Conservation (phyloP, 306 rosid species). For the Malus sylvestris region DNA sequence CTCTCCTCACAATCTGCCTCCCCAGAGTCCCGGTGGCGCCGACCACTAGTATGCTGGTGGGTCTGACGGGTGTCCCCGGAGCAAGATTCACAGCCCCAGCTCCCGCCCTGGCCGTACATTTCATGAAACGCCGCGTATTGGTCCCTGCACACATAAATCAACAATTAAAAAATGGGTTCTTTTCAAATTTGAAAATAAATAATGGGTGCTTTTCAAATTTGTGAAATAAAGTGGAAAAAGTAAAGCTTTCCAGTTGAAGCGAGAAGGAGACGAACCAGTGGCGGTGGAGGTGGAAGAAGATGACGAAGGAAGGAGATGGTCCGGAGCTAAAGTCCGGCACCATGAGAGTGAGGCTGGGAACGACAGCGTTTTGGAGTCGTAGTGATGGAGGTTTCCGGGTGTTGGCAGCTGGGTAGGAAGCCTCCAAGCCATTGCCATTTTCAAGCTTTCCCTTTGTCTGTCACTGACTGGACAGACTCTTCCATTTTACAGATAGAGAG, state of each 20-base stretch:
- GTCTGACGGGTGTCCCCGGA: slow-evolving; percentile 66
- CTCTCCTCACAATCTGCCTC: slow-evolving; percentile 88
- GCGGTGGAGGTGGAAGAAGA: slow-evolving; percentile 22
- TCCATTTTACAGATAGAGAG: background rate
- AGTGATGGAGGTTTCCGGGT: slow-evolving; percentile 20
- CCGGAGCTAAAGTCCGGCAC: slow-evolving; percentile 35
- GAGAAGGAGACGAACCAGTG: background rate
- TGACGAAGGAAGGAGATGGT: slow-evolving; percentile 15
- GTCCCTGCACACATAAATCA: slow-evolving; percentile 19
- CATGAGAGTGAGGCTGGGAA: slow-evolving; percentile 28
- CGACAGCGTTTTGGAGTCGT: background rate
- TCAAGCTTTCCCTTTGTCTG: background rate
- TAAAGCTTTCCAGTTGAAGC: background rate
- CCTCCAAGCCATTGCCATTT: slow-evolving; percentile 50
- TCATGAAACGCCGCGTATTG: slow-evolving; percentile 17
- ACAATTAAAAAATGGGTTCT: background rate
- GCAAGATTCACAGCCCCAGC: slow-evolving; percentile 55
- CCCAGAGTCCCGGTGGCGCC: slow-evolving; percentile 90
- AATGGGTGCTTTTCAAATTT: background rate
- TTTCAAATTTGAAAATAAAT: background rate
- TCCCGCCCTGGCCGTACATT: slow-evolving; percentile 27
- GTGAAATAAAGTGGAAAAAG: background rate
- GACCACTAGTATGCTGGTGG: slow-evolving; percentile 73
- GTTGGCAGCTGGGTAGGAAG: slow-evolving; percentile 39
- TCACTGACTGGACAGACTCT: background rate